Evolutionary conservation across 768 basidiomycete genomes (phyloP).

Genomic region (Paxillus involutus): DNA sequence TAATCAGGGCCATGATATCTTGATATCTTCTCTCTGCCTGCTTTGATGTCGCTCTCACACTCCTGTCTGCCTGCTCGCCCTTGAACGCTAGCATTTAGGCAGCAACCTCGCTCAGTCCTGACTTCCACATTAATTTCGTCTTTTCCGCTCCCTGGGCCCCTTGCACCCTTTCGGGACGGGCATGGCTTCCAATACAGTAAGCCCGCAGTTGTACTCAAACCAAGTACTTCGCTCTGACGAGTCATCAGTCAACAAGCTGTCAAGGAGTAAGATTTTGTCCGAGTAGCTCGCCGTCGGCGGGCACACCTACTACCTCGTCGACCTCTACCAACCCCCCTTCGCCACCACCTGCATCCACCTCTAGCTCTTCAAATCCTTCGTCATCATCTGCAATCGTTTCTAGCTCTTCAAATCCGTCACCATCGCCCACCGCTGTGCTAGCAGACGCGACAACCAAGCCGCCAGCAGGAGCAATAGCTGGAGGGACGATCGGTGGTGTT

Average conservation of each 20-base stretch:
- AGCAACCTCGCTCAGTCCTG: background rate
- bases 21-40: background rate
- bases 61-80: background rate
- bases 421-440: slow-evolving; percentile 1
- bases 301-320: background rate
- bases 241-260: background rate
- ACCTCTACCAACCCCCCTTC: background rate
- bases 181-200: no score
- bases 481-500: slow-evolving; percentile 51
- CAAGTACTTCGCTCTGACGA: background rate
- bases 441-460: slow-evolving; percentile 12
- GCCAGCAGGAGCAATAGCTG: slow-evolving; percentile 49
- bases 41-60: slow-evolving; percentile 2
- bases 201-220: no score
- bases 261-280: no score
- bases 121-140: background rate
- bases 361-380: background rate
- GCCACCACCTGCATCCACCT: background rate
- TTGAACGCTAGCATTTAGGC: background rate
- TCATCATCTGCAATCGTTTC: background rate
- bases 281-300: no score
- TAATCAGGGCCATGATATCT: background rate
- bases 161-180: background rate
- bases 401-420: background rate
- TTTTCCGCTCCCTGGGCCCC: background rate